Base-by-base conservation (phyloP, 768 basidiomycete species). In the Tremella fuciformis region DNA sequence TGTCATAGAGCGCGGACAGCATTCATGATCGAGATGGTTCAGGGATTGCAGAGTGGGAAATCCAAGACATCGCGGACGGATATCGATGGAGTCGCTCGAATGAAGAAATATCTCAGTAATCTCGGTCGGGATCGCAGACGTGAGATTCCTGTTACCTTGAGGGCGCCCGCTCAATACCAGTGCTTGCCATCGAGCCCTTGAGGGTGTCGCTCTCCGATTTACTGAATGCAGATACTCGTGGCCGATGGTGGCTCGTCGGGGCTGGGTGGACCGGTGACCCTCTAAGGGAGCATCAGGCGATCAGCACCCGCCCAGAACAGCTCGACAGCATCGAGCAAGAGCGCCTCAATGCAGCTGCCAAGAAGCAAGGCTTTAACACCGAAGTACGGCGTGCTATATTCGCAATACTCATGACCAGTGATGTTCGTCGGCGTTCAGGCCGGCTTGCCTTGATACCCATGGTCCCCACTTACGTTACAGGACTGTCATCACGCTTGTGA, bases 181-280 rank as follows among this genome's bases (percentile, higher is more conserved):
- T 55, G 53, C 59, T 37, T 51, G 84, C 86, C 0, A 85, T 89
- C 69, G 96, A 97, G 46, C 86, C 92, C 0, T 81, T 99, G 8
- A 86, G 91, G 7, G 85, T 96, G 1, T 85, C 88, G 0, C 80
- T 97, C 21, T 81, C 81, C n/a, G 94, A 98, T 77, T 82, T 98
- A 4, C 88, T 84, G 59, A 83, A 85, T 0, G 86, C 91, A 0
- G 85, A 89, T 56, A 88, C 82, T 11, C 88, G 86, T 71, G 96
- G 93, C 3, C 96, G 96, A 79, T 98, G 96, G 96, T 98, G 96
- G 94, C 82, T 97, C 1, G 89, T 97, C 37, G 96, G 94, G 16
- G 91, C 94, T 1, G 94, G 89, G 0, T 99, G 94, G 94, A 83
- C 83, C 29, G 93, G 93, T 1, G 86, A 97, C 68, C 93, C 96